These are phyloP conservation scores for Blastobotrys ciferrii DNA, from an alignment of 1,139 yeast species.

Conservation along the genomic window DNA sequence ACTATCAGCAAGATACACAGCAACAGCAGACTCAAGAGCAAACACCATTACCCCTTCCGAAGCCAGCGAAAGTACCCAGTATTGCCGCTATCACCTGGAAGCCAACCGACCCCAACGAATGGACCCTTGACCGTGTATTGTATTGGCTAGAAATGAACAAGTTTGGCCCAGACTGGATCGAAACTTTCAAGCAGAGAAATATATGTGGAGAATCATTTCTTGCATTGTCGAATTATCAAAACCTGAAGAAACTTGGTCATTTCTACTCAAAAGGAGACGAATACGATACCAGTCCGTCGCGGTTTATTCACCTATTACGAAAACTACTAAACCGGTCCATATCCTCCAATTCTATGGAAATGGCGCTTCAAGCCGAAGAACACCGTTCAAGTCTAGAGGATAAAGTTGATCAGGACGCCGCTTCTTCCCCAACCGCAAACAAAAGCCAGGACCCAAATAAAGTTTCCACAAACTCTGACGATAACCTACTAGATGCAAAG, in stretches of 20 bases:
- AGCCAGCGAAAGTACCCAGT: slow-evolving; percentile 3
- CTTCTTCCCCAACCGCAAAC: not conserved
- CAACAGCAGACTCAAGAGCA: not conserved
- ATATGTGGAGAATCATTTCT: slow-evolving; percentile 65
- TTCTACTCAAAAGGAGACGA: slow-evolving; percentile 42
- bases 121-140: slow-evolving; percentile 68
- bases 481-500: not conserved
- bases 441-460: not conserved
- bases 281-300: slow-evolving; percentile 50
- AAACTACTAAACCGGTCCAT: slow-evolving; percentile 44
- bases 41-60: not conserved
- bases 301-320: slow-evolving; percentile 54
- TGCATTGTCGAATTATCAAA: slow-evolving; percentile 66
- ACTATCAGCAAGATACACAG: not conserved
- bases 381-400: slow-evolving; percentile 1
- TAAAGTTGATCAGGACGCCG: not conserved
- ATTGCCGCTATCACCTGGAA: slow-evolving; percentile 31
- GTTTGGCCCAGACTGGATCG: slow-evolving; percentile 73
- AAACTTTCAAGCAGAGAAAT: slow-evolving; percentile 56
- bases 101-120: slow-evolving; percentile 44
- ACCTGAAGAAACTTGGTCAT: slow-evolving; percentile 41
- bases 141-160: slow-evolving; percentile 66
- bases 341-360: slow-evolving; percentile 18
- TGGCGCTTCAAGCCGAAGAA: slow-evolving; percentile 4
- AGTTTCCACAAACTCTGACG: not conserved